Base-by-base conservation (phyloP, 2,329 filamentous ascomycete species). In the Fusarium sarcochroum region DNA sequence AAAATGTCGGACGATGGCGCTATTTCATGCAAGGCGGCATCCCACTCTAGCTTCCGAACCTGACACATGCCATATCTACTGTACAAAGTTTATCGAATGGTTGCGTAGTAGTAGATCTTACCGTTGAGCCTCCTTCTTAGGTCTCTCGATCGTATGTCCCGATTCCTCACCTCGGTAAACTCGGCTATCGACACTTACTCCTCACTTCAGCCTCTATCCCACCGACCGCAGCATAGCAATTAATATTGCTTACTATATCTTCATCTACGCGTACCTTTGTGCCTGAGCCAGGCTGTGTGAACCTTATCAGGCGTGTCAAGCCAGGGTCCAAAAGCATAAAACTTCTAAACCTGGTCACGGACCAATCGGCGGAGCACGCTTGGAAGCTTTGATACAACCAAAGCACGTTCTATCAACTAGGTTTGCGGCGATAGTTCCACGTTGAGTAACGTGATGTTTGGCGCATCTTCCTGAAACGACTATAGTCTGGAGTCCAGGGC, bases 401-500 rank as follows among this genome's bases (percentile, higher is more conserved):
- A 56, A 23, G 30, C 52, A 51, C 35, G 34, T 50, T 56, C 11
- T 56, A 50, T 40, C 10, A 41, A 57, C 60, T 57, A 63, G 49
- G 58, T 63, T 56, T 44, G 13, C 59, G 59, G 59, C 25, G 42
- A 57, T 56, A 32, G 21, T 35, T 56, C 59, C 59, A 8, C 38
- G 21, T 61, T 63, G 37, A 49, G 58, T 8, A 37, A 20, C 18
- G 40, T 46, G 21, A 21, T 40, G 21, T 45, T 30, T 21, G 8
- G 42, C 46, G 47, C 45, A 17, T 46, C 35, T 47, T 59, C 62
- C 41, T 64, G 60, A 65, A 65, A 65, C 60, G 20, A 21, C 17
- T 25, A 41, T 30, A 27, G 23, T 23, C 23, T 30, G 27, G 10
- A 30, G 10, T 30, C 18, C n/a, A 18, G 23, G 25, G 37, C 18